Percentiles rank a stretch among this genome's conserved stretches.
Evolutionary conservation across 371 early-diverging fungal species (phyloP).

Genomic region (Apophysomyces variabilis): DNA sequence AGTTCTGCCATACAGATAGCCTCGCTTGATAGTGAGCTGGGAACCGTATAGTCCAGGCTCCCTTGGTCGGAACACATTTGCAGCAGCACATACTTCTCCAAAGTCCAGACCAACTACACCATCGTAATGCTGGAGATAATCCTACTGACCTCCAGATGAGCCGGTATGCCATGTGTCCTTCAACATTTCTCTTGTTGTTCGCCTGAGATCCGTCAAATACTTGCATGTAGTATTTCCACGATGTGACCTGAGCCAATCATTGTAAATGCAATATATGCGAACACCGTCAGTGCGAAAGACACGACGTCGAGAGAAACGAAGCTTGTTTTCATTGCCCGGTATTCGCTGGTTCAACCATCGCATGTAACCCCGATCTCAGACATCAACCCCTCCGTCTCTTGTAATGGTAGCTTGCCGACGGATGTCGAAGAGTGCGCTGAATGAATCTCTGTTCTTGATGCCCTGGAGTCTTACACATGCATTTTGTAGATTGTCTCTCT

Average conservation of each 20-base stretch:
- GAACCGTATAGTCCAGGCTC: constrained; percentile 1
- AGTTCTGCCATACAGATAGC: constrained; percentile 8
- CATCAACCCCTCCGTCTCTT: constrained; percentile 6
- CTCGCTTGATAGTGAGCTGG: constrained; percentile 13
- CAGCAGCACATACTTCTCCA: constrained; percentile 11
- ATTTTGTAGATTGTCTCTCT: neutral
- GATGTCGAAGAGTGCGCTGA: constrained; percentile 6
- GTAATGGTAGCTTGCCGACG: constrained; percentile 10
- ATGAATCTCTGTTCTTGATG: neutral
- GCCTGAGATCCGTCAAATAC: no score
- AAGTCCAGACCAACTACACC: constrained; percentile 12
- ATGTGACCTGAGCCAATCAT: no score
- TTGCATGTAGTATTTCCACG: no score
- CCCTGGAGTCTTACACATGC: constrained; percentile 4
- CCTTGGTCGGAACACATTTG: constrained; percentile 1
- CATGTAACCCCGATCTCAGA: neutral
- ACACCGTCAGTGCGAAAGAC: constrained; percentile 7
- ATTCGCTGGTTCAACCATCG: constrained; percentile 7
- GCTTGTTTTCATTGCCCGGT: constrained; percentile 9
- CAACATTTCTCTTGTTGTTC: no score
- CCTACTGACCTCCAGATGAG: neutral
- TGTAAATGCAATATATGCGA: neutral
- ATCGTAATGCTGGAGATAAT: constrained; percentile 8
- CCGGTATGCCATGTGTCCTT: no score
- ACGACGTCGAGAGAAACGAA: constrained; percentile 1